Base-by-base conservation (phyloP, 2,329 filamentous ascomycete genomes). In the Penicillium freii region DNA sequence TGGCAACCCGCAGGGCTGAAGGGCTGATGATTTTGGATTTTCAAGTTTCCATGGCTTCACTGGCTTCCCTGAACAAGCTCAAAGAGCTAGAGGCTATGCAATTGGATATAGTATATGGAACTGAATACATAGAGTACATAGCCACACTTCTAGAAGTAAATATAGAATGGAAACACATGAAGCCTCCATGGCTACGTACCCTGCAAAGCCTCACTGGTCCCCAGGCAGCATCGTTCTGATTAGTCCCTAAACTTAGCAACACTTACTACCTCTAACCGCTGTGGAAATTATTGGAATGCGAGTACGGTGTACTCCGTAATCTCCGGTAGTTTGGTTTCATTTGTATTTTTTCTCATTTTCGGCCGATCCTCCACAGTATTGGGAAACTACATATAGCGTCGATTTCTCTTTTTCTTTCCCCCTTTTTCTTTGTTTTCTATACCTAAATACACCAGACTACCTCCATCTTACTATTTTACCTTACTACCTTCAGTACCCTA, bases 221-320 rank as follows among this genome's bases (percentile, higher is more conserved):
- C 36, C 51, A 66, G 62, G 64, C 64, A 66, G 49, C 62, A 64
- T 59, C 54, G 56, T 66, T 66, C 54, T 46, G 42, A 56, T 53
- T 55, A 53, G 58, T 55, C 27, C 34, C 34, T n/a, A n/a, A 51
- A 59, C 51, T 63, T 63, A 62, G 57, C 38, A 64, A 55, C 38
- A 3, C 21, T 23, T 23, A 23, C 23, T 23, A 23, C 23, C 23
- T 23, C 23, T 23, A 23, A 23, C 23, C 23, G 23, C 23, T 23
- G 4, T 5, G 31, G 34, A 38, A 38, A 38, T 31, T 23, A 19
- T 31, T 27, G 44, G 29, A 38, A 54, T 34, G 49, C 9, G 31
- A 33, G 31, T 52, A 34, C 34, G 34, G 13, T 13, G 29, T n/a
- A n/a, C n/a, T n/a, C n/a, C n/a, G n/a, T 52, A 44, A 51, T 36